A percentile compares a stretch with the other conserved stretches of the same genome.
These are phyloP conservation scores for Boletus reticuloceps DNA, from an alignment of 768 basidiomycete genomes.

Conservation along the genomic window DNA sequence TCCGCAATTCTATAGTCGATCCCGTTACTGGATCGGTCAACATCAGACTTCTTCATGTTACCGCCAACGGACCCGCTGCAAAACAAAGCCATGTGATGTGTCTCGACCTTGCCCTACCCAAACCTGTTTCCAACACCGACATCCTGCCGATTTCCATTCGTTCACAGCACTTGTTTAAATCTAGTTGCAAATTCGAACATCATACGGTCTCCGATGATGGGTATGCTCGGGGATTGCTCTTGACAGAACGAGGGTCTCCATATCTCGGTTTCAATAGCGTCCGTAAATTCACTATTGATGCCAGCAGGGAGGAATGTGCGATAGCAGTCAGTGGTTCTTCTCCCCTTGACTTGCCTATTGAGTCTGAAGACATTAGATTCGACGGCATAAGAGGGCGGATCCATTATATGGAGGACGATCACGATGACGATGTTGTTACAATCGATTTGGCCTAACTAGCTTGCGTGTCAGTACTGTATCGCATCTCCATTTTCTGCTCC, in stretches of 20 bases:
- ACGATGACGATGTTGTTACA: too few relatives aligned
- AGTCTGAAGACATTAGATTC: too few relatives aligned
- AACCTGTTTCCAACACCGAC: background rate
- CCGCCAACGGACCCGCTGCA: background rate
- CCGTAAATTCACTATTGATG: background rate
- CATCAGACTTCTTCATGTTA: background rate
- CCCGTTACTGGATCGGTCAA: background rate
- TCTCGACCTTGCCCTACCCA: background rate
- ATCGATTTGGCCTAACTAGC: too few relatives aligned
- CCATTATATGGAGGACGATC: too few relatives aligned
- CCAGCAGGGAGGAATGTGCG: background rate
- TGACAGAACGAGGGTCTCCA: background rate
- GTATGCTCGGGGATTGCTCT: background rate
- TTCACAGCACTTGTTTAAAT: background rate
- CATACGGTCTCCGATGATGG: background rate
- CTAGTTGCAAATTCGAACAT: background rate
- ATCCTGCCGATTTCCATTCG: background rate
- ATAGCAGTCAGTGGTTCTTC: background rate
- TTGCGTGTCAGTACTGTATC: too few relatives aligned
- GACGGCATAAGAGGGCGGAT: too few relatives aligned
- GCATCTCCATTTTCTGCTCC: too few relatives aligned
- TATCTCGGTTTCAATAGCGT: background rate
- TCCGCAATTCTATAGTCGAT: background rate
- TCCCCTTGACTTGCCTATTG: background rate
- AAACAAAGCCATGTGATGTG: background rate